Base-by-base conservation (phyloP, 2,329 filamentous ascomycete genomes). In the Metarhizium album region DNA sequence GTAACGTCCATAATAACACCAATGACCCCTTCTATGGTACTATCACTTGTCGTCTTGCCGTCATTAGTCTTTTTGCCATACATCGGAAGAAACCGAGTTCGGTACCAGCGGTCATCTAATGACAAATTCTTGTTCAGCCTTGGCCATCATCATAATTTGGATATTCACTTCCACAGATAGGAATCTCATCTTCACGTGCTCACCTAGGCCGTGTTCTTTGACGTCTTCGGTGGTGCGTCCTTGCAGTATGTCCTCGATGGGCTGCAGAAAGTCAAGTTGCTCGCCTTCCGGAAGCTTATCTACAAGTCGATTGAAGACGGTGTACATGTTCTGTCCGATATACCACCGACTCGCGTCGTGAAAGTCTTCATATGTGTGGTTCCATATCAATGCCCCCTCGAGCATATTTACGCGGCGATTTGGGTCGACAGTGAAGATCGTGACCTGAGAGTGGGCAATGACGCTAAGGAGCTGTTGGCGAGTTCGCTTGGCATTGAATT, bases 1-100 rank as follows among this genome's bases (percentile, higher is more conserved):
- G 86, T 90, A 5, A 90, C 80, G 59, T 90, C 86, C 77, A 89
- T 86, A 45, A 84, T 83, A n/a, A 90, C 79, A 2, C 84, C 86
- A 51, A 89, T 87, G 2, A 87, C 84, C 1, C 86, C 86, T 55
- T 87, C 82, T 20, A 89, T 74, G 47, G 71, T 76, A 3, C 70
- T 65, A 14, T 78, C 72, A 14, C 65, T 57, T 3, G 56, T 67
- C 3, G 67, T 68, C 56, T 73, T 73, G 14, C 74, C 70, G 14
- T 79, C 78, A 29, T 71, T 70, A 2, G 75, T 70, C 43, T 76
- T 75, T 49, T 80, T 79, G 14, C 74, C 76, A 22, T 79, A 65
- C 35, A 87, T 73, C 1, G 86, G 85, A 8, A 87, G 73, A 54
- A 90, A 80, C 7, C 84, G 76, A 1, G 85, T 90, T 43, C 84